Conservation (phyloP, 2,329 filamentous ascomycete species). For the Talaromyces atroroseus region DNA sequence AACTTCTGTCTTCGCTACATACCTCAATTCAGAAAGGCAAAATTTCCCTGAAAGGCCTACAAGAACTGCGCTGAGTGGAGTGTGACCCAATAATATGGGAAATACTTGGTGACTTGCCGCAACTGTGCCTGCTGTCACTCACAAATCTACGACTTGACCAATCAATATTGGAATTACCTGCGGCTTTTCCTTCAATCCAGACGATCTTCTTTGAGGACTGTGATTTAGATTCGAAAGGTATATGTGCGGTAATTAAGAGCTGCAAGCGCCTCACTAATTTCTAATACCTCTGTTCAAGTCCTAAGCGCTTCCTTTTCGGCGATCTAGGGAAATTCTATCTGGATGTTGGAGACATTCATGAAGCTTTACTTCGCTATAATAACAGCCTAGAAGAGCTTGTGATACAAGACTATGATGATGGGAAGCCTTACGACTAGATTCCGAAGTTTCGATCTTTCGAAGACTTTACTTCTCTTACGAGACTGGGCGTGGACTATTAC, state of each 20-base stretch:
- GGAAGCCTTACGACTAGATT: no score
- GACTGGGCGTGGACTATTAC: background rate
- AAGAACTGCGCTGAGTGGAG: background rate
- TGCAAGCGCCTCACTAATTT: background rate
- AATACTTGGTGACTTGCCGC: background rate
- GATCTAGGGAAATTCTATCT: no score
- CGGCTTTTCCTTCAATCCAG: background rate
- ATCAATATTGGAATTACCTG: background rate
- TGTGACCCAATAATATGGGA: background rate
- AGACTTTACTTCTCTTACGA: background rate
- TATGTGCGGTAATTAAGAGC: background rate
- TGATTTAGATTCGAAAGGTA: background rate
- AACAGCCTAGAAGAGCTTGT: background rate
- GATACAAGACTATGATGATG: background rate
- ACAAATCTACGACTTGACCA: background rate
- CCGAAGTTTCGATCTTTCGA: background rate
- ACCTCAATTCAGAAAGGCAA: background rate
- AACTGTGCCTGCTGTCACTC: background rate
- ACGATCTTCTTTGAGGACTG: background rate
- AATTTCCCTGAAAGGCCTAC: background rate
- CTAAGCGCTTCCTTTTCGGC: no score
- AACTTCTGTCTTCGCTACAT: background rate
- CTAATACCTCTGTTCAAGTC: background rate
- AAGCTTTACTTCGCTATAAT: background rate
- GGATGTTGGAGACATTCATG: no score